phyloP scores from a whole-genome alignment of 2,329 filamentous ascomycete species.

The Sporothrix dimorphospora region DNA sequence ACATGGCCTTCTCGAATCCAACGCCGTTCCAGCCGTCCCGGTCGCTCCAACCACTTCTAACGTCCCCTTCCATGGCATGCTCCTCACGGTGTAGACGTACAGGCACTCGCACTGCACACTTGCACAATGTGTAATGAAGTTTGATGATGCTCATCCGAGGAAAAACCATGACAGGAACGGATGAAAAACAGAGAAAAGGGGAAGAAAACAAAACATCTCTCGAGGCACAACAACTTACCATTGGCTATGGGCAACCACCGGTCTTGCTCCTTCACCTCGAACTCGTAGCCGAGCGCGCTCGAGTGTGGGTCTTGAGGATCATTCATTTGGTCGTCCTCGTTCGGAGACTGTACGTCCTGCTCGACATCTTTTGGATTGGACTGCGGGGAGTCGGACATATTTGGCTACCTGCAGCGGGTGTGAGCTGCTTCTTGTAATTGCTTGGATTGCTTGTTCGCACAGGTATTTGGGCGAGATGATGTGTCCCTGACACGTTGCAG shows the following conservation, averaged over 20 bases:
- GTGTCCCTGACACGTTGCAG: constrained; percentile 67
- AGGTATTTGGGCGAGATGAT: constrained; percentile 58
- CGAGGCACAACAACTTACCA: constrained; percentile 71
- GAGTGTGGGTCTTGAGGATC: constrained; percentile 78
- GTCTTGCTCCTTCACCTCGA: constrained; percentile 99
- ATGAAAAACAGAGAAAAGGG: neutral
- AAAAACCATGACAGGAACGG: neutral
- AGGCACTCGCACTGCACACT: constrained; percentile 8
- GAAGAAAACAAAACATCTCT: constrained; percentile 25
- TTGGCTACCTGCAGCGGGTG: constrained; percentile 71
- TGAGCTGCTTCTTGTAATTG: constrained; percentile 62
- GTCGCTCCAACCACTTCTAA: neutral
- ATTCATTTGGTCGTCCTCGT: constrained; percentile 94
- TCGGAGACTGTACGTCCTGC: constrained; percentile 87
- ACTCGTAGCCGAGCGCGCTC: constrained; percentile 80
- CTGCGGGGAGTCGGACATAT: constrained; percentile 88
- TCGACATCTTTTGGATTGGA: constrained; percentile 95
- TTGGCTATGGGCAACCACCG: constrained; percentile 99
- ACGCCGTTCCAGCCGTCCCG: neutral
- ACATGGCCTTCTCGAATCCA: neutral
- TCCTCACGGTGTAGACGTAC: neutral
- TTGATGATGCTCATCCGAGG: neutral
- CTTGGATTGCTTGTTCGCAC: constrained; percentile 60
- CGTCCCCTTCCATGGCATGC: constrained; percentile 6
- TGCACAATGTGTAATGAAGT: neutral